phyloP scores from a whole-genome alignment of 2,329 filamentous ascomycete genomes.

The Xylaria sp. region DNA sequence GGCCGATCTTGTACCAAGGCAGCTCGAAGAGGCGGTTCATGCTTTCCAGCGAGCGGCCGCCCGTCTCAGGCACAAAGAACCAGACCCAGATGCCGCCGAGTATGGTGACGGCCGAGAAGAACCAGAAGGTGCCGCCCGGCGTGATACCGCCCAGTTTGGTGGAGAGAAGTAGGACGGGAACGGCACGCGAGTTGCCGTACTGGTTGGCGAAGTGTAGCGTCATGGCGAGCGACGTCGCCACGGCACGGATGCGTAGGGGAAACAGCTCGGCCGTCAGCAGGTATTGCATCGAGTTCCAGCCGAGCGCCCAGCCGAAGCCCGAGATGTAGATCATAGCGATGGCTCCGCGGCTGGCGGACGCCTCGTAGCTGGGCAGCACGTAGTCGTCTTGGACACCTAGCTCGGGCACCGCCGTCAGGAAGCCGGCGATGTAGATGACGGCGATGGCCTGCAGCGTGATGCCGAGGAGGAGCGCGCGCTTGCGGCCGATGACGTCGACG shows the following conservation, averaged over 20 bases:
- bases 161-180: constrained; percentile 76
- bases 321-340: constrained; percentile 79
- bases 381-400: constrained; percentile 62
- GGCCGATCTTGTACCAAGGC: constrained; percentile 79
- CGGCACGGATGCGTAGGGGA: constrained; percentile 76
- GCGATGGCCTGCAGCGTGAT: constrained; percentile 68
- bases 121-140: constrained; percentile 78
- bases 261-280: constrained; percentile 82
- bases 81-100: constrained; percentile 76
- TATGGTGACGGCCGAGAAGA: constrained; percentile 74
- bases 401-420: constrained; percentile 70
- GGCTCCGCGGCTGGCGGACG: constrained; percentile 70
- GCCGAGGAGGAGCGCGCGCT: constrained; percentile 69
- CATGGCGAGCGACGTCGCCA: constrained; percentile 78
- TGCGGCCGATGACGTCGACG: constrained; percentile 81
- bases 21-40: constrained; percentile 78
- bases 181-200: constrained; percentile 79
- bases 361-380: constrained; percentile 58
- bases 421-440: constrained; percentile 71
- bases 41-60: constrained; percentile 71
- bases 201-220: constrained; percentile 82
- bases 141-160: constrained; percentile 58
- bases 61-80: constrained; percentile 78
- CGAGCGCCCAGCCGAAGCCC: constrained; percentile 75
- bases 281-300: constrained; percentile 83